Percentiles rank a stretch among this genome's conserved stretches.
phyloP scores from a whole-genome alignment of 805 yeast genomes.

The Cyberlindnera xishuangbannaensis region DNA sequence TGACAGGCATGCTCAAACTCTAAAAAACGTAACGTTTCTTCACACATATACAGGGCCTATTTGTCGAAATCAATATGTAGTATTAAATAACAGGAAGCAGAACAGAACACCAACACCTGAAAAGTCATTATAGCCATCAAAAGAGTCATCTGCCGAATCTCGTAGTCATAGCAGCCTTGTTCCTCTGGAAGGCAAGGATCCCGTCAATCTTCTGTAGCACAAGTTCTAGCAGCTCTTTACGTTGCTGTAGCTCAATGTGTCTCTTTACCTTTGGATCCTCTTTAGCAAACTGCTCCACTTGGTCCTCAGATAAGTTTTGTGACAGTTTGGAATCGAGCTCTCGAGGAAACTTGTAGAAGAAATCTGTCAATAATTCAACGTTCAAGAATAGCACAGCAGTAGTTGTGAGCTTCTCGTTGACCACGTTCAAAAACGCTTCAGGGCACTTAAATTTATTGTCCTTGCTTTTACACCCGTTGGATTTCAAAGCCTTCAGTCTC shows the following conservation, averaged over 20 bases:
- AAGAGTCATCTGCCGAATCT: constrained; percentile 1
- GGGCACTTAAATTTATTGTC: constrained; percentile 90
- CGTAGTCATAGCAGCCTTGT: constrained; percentile 12
- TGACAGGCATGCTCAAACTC: too few relatives aligned
- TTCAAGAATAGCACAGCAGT: constrained; percentile 91
- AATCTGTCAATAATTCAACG: constrained; percentile 90
- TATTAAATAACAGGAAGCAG: too few relatives aligned
- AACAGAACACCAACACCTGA: too few relatives aligned
- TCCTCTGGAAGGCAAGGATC: constrained; percentile 32
- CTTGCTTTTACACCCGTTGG: constrained; percentile 69
- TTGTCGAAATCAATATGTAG: too few relatives aligned
- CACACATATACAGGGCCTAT: too few relatives aligned
- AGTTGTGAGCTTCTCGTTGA: constrained; percentile 83
- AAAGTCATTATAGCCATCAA: too few relatives aligned
- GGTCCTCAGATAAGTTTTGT: constrained; percentile 58
- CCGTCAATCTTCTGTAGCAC: constrained; percentile 81
- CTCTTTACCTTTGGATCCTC: constrained; percentile 83
- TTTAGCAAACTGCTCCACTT: constrained; percentile 83
- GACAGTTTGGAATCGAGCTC: constrained; percentile 78
- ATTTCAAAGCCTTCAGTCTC: constrained; percentile 70
- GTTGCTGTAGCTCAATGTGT: constrained; percentile 89
- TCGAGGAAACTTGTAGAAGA: constrained; percentile 93
- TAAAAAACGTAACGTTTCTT: too few relatives aligned
- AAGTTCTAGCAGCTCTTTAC: constrained; percentile 80
- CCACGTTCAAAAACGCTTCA: constrained; percentile 87